Conservation (phyloP, 1,284 basidiomycete genomes). For the Trichosporon sp. region DNA sequence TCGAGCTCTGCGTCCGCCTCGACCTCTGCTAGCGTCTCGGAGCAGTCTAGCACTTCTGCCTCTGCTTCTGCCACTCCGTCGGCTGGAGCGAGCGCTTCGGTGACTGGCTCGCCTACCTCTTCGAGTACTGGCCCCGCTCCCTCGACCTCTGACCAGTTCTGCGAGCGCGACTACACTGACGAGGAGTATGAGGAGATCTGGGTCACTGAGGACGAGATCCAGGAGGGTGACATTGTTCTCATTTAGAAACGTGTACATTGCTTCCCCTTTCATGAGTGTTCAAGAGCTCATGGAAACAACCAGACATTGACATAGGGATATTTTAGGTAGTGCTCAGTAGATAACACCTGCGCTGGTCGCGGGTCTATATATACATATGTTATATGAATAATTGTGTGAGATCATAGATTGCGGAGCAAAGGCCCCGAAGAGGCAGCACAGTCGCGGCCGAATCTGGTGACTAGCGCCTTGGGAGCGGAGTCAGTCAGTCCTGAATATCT, state of each 20-base stretch:
- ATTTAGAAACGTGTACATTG: slow-evolving; percentile 6
- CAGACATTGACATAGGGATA: slow-evolving; percentile 3
- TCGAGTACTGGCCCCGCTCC: not conserved
- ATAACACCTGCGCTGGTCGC: not conserved
- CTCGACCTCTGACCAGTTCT: slow-evolving; percentile 6
- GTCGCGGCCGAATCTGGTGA: too few species aligned
- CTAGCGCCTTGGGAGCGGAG: too few species aligned
- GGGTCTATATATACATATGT: not conserved
- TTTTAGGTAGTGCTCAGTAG: slow-evolving; percentile 3
- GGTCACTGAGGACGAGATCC: slow-evolving; percentile 31
- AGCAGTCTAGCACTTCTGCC: not conserved
- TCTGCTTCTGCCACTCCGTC: not conserved
- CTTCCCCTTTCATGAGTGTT: not conserved
- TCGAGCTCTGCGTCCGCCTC: slow-evolving; percentile 1
- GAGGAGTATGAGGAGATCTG: slow-evolving; percentile 34
- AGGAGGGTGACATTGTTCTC: slow-evolving; percentile 22
- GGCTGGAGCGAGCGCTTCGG: not conserved
- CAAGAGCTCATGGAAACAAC: not conserved
- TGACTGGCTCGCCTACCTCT: not conserved
- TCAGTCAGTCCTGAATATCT: too few species aligned
- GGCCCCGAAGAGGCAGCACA: too few species aligned
- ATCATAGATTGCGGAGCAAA: not conserved
- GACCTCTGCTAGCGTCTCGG: not conserved
- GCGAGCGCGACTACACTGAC: slow-evolving; percentile 15
- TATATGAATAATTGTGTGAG: slow-evolving; percentile 2